These are phyloP conservation scores for Papiliotrema terrestris DNA, from an alignment of 1,284 basidiomycete species.

Conservation along the genomic window DNA sequence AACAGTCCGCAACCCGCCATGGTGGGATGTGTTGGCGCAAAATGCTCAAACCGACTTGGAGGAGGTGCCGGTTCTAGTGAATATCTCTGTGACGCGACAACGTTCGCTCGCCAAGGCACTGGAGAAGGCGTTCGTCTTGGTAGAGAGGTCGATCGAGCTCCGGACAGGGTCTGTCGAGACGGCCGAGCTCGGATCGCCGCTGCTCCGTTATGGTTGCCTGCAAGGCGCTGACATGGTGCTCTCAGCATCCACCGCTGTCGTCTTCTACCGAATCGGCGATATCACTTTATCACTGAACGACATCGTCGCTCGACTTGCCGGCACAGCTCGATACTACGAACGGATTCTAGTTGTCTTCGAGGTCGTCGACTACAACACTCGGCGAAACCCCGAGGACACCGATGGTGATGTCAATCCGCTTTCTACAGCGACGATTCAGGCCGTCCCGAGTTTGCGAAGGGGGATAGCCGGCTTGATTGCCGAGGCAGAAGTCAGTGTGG, in stretches of 20 bases:
- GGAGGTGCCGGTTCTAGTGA: too few relatives aligned
- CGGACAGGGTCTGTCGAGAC: too few relatives aligned
- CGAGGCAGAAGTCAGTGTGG: neutral
- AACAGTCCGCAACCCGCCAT: too few relatives aligned
- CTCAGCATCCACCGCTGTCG: constrained; percentile 9
- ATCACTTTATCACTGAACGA: neutral
- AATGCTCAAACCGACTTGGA: too few relatives aligned
- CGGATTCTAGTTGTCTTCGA: constrained; percentile 15
- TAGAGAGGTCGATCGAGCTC: neutral
- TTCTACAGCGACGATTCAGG: neutral
- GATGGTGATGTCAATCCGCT: neutral
- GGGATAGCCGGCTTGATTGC: neutral
- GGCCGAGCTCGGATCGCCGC: too few relatives aligned
- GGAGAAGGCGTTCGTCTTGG: neutral
- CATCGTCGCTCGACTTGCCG: constrained; percentile 3
- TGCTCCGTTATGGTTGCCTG: neutral
- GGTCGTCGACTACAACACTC: constrained; percentile 3
- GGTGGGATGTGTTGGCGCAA: too few relatives aligned
- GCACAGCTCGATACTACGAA: constrained; percentile 4
- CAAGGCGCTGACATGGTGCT: constrained; percentile 16
- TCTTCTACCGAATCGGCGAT: constrained; percentile 1
- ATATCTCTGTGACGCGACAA: too few relatives aligned
- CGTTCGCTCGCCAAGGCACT: too few relatives aligned
- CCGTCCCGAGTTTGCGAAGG: neutral
- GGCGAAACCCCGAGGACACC: neutral